Base-by-base conservation (phyloP, 768 basidiomycete species). In the Suillus sp. region DNA sequence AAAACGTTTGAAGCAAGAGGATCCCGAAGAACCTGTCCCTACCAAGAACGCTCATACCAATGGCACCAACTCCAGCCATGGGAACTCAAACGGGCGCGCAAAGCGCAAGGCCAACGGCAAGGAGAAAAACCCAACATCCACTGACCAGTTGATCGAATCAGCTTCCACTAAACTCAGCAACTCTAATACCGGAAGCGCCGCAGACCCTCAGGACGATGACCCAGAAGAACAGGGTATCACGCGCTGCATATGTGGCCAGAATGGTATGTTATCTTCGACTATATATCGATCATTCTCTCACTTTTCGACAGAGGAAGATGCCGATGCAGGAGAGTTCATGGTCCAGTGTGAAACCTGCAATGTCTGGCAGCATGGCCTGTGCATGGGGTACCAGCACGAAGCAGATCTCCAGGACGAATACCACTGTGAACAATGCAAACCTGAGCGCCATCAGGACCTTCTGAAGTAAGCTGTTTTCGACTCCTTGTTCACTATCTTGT, bases 261-360 rank as follows among this genome's bases (percentile, higher is more conserved):
- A 86, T 66, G 91, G 90, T 93, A 69, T 71, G 86, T 78, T 67
- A 45, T 35, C 59, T 61, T 55, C 45, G 34, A 58, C 61, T 50
- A 58, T 51, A 64, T 18, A 51, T 53, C 16, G 47, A 68, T 63
- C 35, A 54, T 45, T 51, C 18, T 30, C 70, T 74, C 67, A 78
- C 70, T 69, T 63, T 60, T 65, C 72, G 77, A 78, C 77, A 81
- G 90, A 91, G 74, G 88, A 89, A 69, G 89, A 90, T 71, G 85
- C 86, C 59, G 88, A 90, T 73, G 93, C 92, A 59, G 93, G 94
- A 55, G 95, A 94, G 74, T 93, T 96, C 79, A 97, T 98, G 93
- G 94, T 98, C 58, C 92, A 95, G 75, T 99, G 96, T 78, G 96
- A 99, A 78, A 89, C 83, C 50, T 99, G 96, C 81, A 92, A 95